Base-by-base conservation (phyloP, 441 rosid species). In the Euphorbia schlechtendalii region DNA sequence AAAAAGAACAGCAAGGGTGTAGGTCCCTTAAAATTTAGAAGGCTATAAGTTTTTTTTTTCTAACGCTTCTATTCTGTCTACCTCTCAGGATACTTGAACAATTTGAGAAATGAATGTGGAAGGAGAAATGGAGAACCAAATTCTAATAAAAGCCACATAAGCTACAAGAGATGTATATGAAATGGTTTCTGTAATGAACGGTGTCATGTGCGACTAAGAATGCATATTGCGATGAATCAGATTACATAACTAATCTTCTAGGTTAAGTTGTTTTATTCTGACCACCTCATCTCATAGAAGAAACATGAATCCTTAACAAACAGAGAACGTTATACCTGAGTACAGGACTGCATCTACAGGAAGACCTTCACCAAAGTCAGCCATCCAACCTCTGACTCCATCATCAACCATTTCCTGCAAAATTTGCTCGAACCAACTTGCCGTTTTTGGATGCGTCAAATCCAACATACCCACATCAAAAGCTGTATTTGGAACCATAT, bases 301-400 rank as follows among this genome's bases (percentile, higher is more conserved):
- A 34, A 34, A 34, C 40, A 34, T 34, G 3, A 34, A 34, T 0
- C 8, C 40, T 34, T 34, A 8, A 5, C 0, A 21, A 64, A 52
- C 22, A 21, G 15, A 48, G 49, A 25, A 64, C 59, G 27, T 9
- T 51, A 10, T 70, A 86, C 92, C 92, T 80, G 92, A 86, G 71
- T 80, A 80, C 13, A 83, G 84, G 55, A 58, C 51, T 20, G 85
- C 89, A 69, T 86, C 92, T 53, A 83, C 71, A 1, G 92, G 92
- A 34, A 86, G 81, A 59, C 89, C 92, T 78, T 84, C 92, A 15
- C 93, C 93, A 73, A 86, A 86, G 78, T 86, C 93, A 60, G 93
- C 93, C 89, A 86, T 84, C 93, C 89, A 86, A 40, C 93, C 88
- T 78, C 81, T 76, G 61, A 84, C 84, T 15, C 93, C 89, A 60